Evolutionary conservation across 352 stramenopile species (phyloP), one percentile per base, ranked within the genome.

Genomic region (Peronospora belbahrii): DNA sequence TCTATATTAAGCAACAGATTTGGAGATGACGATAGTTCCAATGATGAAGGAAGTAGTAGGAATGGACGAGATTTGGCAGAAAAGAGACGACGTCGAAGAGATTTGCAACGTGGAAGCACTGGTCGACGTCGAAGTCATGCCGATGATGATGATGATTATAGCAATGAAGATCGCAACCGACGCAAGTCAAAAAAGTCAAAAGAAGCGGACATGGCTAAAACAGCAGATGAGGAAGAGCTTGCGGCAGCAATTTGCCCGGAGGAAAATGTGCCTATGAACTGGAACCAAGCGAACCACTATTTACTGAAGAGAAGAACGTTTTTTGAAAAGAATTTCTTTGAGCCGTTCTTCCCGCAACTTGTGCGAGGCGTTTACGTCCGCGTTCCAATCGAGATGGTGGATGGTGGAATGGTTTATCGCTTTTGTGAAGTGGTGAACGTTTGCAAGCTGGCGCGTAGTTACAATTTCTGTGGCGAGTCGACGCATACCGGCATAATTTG

Each of bases 251-350:
- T 67, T 47, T 40, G 68, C 25, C 68, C 70, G 0, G 70, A 90
- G 24, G 74, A 88, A 40, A 83, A 83, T 39, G 67, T 86, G 7
- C 74, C 77, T 0, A 65, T 88, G 40, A 86, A 57, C 34, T 88
- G 75, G 78, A 65, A 75, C 48, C 75, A 86, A 46, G 78, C 78
- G 25, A 86, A 87, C 47, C 59, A 83, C 53, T 93, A 89, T 51
- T 58, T 93, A 42, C 63, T 88, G 4, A 77, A 78, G 51, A 72
- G 79, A 38, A 63, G 81, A 20, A 50, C 57, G 18, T 93, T 85
- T 39, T 90, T 93, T 42, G 81, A 93, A 30, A 88, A 93, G 52
- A 55, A 90, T 51, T 93, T 83, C 38, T 93, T 89, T 47, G 81
- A 93, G 65, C 81, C 81, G 6, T 93, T 69, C 50, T 93, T 93